A percentile compares a stretch with the other conserved stretches of the same genome.
Conservation (phyloP, 495 filamentous ascomycete genomes). For the Trichoderma orchidacearum region DNA sequence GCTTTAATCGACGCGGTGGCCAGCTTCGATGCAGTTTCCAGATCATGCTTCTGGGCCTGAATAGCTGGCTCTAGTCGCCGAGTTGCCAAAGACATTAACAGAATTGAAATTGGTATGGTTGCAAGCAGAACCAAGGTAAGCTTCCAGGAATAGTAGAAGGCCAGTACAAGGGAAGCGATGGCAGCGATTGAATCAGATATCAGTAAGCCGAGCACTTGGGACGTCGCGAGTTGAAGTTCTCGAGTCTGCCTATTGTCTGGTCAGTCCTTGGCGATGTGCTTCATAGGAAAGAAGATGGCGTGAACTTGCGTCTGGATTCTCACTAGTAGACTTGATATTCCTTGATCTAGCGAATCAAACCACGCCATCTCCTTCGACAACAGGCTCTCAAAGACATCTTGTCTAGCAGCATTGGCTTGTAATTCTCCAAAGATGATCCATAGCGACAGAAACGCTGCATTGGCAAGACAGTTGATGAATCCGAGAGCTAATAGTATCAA, state of each 20-base stretch:
- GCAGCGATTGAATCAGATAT: slow-evolving; percentile 47
- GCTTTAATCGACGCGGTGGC: slow-evolving; percentile 52
- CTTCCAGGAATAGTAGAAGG: slow-evolving; percentile 69
- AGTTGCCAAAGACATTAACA: slow-evolving; percentile 45
- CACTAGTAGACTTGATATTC: slow-evolving; percentile 57
- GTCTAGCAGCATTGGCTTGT: slow-evolving; percentile 53
- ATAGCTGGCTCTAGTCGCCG: slow-evolving; percentile 50
- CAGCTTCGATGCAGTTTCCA: slow-evolving; percentile 58
- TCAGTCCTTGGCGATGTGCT: background rate
- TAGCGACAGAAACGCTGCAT: slow-evolving; percentile 45
- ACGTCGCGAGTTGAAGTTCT: slow-evolving; percentile 69
- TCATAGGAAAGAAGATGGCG: background rate
- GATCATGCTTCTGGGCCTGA: slow-evolving; percentile 50
- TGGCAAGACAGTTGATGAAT: slow-evolving; percentile 46
- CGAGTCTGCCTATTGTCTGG: slow-evolving; percentile 49
- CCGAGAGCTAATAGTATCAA: slow-evolving; percentile 48
- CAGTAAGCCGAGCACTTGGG: slow-evolving; percentile 61
- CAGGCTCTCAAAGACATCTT: slow-evolving; percentile 50
- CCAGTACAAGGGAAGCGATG: slow-evolving; percentile 49
- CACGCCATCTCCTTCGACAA: slow-evolving; percentile 63
- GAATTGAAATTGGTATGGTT: slow-evolving; percentile 53
- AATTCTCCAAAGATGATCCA: slow-evolving; percentile 74
- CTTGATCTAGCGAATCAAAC: slow-evolving; percentile 65
- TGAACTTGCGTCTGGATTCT: slow-evolving; percentile 58
- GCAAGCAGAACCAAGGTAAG: slow-evolving; percentile 73